Base-by-base conservation (phyloP, 1,139 yeast genomes). In the Suhomyces terraborum region DNA sequence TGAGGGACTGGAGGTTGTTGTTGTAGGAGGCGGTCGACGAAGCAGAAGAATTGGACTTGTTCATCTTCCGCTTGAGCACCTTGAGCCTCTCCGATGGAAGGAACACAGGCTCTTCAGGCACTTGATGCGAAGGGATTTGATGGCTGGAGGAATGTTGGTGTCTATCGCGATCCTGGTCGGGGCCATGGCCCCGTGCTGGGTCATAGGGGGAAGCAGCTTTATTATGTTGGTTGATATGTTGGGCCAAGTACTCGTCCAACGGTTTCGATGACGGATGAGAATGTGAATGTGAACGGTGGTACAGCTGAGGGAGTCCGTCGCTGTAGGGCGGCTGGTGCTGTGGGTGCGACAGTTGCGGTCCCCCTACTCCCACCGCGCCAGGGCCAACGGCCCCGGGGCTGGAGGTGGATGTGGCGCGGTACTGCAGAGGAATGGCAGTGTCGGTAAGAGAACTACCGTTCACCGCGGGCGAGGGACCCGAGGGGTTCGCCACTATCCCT, bases 21-120 rank as follows among this genome's bases (percentile, higher is more conserved):
- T 24, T 12, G 6, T n/a, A n/a, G n/a, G n/a, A n/a, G n/a, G n/a
- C n/a, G n/a, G n/a, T n/a, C n/a, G n/a, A n/a, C n/a, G n/a, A n/a
- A n/a, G n/a, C n/a, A n/a, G 9, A 8, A 9, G 37, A 17, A 2
- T 14, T 19, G 17, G 28, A n/a, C 37, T 47, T 40, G 33, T 42
- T 49, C 26, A 47, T 40, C 36, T 54, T 56, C 38, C 57, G 49
- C 40, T 55, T 61, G 50, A 62, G 42, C 4, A 59, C 62, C 41
- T 62, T 60, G 25, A 62, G 41, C 18, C 67, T 45, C 43, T 63
- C 67, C 33, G 40, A 53, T 4, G 67, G 68, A 27, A 62, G 31
- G 38, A 63, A 62, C 8, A 45, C 38, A n/a, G 41, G 29, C 20
- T 38, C 38, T 24, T 25, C 17, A 10, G 32, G 4, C 25, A 21